Base-by-base conservation (phyloP, 805 yeast genomes). In the Wickerhamiella spandovensis region DNA sequence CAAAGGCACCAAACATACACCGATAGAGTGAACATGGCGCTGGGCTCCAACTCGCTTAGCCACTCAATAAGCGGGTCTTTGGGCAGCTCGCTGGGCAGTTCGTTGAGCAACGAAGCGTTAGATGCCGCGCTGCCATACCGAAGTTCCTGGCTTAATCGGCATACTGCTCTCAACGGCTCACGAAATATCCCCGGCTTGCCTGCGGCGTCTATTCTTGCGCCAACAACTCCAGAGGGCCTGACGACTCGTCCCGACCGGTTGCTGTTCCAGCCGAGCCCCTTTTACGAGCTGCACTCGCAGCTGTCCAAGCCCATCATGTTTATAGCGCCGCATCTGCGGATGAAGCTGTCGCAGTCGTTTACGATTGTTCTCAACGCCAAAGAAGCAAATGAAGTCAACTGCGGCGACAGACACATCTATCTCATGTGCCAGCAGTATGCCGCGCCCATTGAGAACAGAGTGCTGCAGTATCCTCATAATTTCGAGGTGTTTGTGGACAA, bases 381-480 rank as follows among this genome's bases (percentile, higher is more conserved):
- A 0, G 87, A 81, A 43, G 55, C 61, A 35, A 53, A 56, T 9
- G 55, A 71, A 10, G 55, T 83, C 10, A 54, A 57, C 21, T 55
- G 62, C 13, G 59, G 53, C 5, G 56, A 58, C 12, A 64, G 62
- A 52, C 72, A 69, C 48, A 53, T 85, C 3, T 77, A 67, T 56
- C 58, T 85, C 1, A 64, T 84, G 45, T 73, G 82, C 57, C 86
- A 65, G 22, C 54, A 45, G 23, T 51, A 53, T 18, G 53, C 50
- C 13, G 56, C 53, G 7, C 46, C 46, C 2, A 46, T 46, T n/a
- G 49, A 48, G 25, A 43, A 21, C 22, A 42, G 57, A 20, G 60
- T 58, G 9, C 57, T 86, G 9, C 77, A 76, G 56, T 89, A 78
- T 57, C 97, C 97, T 0, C 70, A 67, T 24, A 86, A 85, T 5